Base-by-base conservation (phyloP, 208 protist species). In the Crithidia fasciculata region DNA sequence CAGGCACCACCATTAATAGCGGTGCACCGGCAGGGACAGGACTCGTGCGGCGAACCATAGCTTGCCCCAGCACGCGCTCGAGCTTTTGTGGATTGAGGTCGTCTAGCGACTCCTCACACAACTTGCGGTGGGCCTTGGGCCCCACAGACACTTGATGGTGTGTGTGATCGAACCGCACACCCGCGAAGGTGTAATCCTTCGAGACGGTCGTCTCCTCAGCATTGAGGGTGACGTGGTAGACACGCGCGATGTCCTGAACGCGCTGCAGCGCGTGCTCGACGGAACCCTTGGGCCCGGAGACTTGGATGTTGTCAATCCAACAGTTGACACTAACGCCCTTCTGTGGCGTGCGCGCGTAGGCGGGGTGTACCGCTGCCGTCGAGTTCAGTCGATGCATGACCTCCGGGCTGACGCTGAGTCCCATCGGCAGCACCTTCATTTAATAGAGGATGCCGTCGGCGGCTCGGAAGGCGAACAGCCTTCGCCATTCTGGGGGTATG, bases 271-370 rank as follows among this genome's bases (percentile, higher is more conserved):
- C 61, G 52, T n/a, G 16, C 28, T 66, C 18, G 47, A 82, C 71
- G 37, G 37, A 39, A 9, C 47, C 8, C 9, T 18, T 19, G 5
- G 65, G n/a, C 39, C 78, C 72, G 15, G 72, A 61, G 72, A 78
- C 68, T 37, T 77, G 63, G 16, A 82, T 82, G 50, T 78, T 78
- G 43, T 82, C 78, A 36, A 82, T 68, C 62, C 66, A 82, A 4
- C 74, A 58, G 45, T 82, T 77, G 44, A 78, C 49, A 8, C 41
- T 47, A 5, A 82, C 63, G 36, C 6, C 28, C 10, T 10, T 16
- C 39, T 28, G 16, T 2, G 71, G 78, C 4, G 41, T 56, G 10
- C 54, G 28, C 2, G 74, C 62, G 36, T 76, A 71, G n/a, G 9
- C 40, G 6, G 52, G 64, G 49, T 62, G 66, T n/a, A 72, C 78